phyloP scores from a whole-genome alignment of 2,329 filamentous ascomycete species.

The Lecanosticta acicola region DNA sequence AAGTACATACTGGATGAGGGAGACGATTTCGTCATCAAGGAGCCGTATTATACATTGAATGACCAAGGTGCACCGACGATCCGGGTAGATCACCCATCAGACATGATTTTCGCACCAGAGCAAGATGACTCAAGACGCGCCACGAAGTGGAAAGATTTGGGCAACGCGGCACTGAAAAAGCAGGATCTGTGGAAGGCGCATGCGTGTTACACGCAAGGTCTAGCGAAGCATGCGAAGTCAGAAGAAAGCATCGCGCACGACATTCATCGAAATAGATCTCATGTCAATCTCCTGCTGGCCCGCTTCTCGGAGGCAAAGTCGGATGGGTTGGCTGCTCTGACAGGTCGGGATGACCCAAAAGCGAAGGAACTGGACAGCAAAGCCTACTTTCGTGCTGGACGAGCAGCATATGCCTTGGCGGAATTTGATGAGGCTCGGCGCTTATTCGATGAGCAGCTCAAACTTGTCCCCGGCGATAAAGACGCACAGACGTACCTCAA shows the following conservation, averaged over 20 bases:
- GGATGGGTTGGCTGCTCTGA: constrained; percentile 12
- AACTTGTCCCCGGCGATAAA: constrained; percentile 14
- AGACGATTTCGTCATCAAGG: constrained; percentile 25
- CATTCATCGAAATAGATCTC: constrained; percentile 13
- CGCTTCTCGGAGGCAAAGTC: constrained; percentile 11
- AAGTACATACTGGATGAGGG: neutral
- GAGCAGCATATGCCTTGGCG: constrained; percentile 22
- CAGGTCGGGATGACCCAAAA: constrained; percentile 5
- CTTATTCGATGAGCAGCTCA: constrained; percentile 7
- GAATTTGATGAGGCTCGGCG: constrained; percentile 12
- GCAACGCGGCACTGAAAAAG: constrained; percentile 27
- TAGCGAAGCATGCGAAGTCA: constrained; percentile 5
- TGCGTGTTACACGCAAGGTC: constrained; percentile 19
- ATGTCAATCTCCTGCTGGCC: constrained; percentile 10
- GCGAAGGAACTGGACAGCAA: constrained; percentile 15
- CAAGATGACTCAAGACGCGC: constrained; percentile 9
- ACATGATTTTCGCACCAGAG: constrained; percentile 10
- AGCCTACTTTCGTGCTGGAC: constrained; percentile 24
- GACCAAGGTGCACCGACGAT: constrained; percentile 26
- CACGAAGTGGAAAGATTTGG: constrained; percentile 24
- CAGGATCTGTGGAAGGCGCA: constrained; percentile 18
- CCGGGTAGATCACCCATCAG: constrained; percentile 28
- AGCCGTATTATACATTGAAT: constrained; percentile 28
- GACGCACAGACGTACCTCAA: constrained; percentile 9
- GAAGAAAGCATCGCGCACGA: constrained; percentile 3